Base-by-base conservation (phyloP, 768 basidiomycete species). In the Tulasnella sp. region DNA sequence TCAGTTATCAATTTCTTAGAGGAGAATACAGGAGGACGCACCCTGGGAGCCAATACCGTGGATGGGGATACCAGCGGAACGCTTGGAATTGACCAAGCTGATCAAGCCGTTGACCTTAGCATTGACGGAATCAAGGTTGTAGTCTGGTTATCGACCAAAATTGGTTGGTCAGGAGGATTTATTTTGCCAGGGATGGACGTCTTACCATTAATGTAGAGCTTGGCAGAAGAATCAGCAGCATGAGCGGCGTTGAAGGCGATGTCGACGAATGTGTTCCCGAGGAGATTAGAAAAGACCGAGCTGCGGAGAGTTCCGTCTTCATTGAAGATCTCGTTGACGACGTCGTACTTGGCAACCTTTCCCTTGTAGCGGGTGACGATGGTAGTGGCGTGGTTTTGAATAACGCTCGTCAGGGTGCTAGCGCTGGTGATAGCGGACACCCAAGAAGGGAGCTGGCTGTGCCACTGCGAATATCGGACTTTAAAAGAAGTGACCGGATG, bases 161-260 rank as follows among this genome's bases (percentile, higher is more conserved):
- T 6, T 0, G 6, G 6, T 68, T 5, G 5, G 5, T 68, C 31
- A 34, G 7, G 4, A 29, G 15, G n/a, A n/a, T n/a, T 1, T 15
- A 5, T 8, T 39, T 34, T 22, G 11, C 67, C 25, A 15, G 14
- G 25, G 5, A 34, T 22, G 19, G 14, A 34, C 29, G 25, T 6
- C 34, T 14, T n/a, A 49, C 72, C 72, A 45, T 73, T 73, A 42
- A 73, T 73, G 40, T 58, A 73, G 6, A 73, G 72, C 72, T 75
- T 75, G 2, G 87, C 87, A 49, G 79, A 84, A 38, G 85, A 83
- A 81, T 89, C 88, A 11, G 86, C 86, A 42, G 84, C 82, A n/a
- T 86, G 82, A 9, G 88, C 88, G 36, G 86, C 85, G 77, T 83
- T 79, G 84, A 87, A 88, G 29, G 88, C 87, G 77, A 87, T 85